Evolutionary conservation across 2,329 filamentous ascomycete genomes (phyloP), one percentile per base, ranked within the genome.

Genomic region (Falciphora oryzae): DNA sequence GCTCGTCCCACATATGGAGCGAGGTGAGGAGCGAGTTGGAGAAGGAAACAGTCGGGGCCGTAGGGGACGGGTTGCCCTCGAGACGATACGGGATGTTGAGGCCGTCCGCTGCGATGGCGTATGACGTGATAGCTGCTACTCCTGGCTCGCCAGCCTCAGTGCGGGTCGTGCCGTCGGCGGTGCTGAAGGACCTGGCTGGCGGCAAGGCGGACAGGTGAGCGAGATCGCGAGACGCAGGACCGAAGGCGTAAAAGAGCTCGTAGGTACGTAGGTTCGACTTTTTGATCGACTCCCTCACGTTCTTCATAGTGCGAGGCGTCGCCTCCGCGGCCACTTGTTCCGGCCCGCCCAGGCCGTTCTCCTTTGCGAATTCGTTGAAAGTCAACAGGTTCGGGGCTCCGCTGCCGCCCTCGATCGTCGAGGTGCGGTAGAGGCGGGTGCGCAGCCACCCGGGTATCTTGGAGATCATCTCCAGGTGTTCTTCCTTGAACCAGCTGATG

Each of bases 21-120:
- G 89, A 87, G 2, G 91, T 91, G 10, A 96, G 84, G 62, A 96
- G 88, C 1, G 89, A 93, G 79, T 96, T 96, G 76, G 83, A 83
- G 69, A 93, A 89, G 27, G 92, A 87, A 14, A 96, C 81, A 0
- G 89, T 83, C 0, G 92, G 92, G 0, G 91, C 90, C 27, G 83
- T 73, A 0, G 87, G 85, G 38, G 87, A 81, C 0, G 84, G 71
- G 68, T 85, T 89, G 64, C 92, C 92, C 74, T 95, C 90, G 2
- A 96, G 82, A 18, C 87, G 84, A 76, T 92, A 96, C 0, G 87
- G 86, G 18, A 96, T 83, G 2, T 78, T 74, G 7, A 92, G 86
- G 1, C 86, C 86, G 71, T 96, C 92, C 0, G 80, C 71, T 0
- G 89, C 61, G 0, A 86, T 89, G 67, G 93, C 77, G 69, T 84